A percentile compares a stretch with the other conserved stretches of the same genome.
phyloP scores from a whole-genome alignment of 805 yeast genomes.

The Yarrowia hollandica region DNA sequence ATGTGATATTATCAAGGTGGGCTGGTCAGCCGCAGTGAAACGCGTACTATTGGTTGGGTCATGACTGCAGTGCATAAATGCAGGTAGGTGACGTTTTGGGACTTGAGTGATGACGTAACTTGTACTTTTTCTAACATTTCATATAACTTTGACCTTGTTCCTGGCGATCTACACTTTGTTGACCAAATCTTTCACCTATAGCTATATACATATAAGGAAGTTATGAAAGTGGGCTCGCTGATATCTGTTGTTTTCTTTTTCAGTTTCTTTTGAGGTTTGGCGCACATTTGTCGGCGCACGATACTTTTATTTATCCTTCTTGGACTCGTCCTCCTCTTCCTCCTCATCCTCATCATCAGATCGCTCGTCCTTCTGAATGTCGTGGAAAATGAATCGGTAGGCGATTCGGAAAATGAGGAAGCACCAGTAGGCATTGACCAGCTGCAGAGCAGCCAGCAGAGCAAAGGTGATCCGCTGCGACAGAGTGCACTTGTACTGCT shows the following conservation, averaged over 20 bases:
- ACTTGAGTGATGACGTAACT: no score
- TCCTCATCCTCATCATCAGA: conserved; percentile 77
- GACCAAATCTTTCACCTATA: background rate
- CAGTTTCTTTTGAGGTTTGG: no score
- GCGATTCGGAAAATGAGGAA: conserved; percentile 76
- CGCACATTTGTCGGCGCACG: no score
- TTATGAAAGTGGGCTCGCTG: background rate
- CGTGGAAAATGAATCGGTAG: conserved; percentile 60
- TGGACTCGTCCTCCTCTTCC: conserved; percentile 43
- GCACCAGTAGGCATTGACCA: conserved; percentile 88
- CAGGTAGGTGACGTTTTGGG: no score
- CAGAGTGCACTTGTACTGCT: conserved; percentile 95
- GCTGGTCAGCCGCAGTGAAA: no score
- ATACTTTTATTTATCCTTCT: background rate
- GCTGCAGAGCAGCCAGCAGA: conserved; percentile 75
- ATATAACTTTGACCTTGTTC: no score
- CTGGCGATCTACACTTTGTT: no score
- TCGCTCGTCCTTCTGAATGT: conserved; percentile 74
- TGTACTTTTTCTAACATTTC: no score
- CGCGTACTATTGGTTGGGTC: no score
- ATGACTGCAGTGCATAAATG: no score
- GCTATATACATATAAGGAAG: conserved; percentile 11
- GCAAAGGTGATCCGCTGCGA: conserved; percentile 86
- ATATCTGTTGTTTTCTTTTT: background rate
- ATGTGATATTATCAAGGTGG: no score